Percentiles rank a stretch among this genome's conserved stretches.
Conservation (phyloP, 2,329 filamentous ascomycete species). For the Exophiala dermatitidis region DNA sequence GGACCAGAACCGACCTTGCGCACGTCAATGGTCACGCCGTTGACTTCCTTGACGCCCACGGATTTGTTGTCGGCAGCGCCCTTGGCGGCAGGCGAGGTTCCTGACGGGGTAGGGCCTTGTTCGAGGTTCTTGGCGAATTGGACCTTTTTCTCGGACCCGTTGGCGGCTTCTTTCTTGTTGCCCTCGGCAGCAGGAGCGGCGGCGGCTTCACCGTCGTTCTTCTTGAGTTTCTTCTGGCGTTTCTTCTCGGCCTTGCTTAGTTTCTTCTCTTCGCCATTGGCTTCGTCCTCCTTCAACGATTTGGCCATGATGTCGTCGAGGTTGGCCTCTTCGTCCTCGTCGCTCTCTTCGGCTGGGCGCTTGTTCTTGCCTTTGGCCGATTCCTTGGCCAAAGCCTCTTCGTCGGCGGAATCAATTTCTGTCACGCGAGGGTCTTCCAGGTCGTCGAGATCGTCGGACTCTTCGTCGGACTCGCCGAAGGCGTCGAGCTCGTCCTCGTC, state of each 20-base stretch:
- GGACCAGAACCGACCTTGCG: constrained; percentile 83
- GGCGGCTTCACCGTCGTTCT: constrained; percentile 86
- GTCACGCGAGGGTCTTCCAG: constrained; percentile 73
- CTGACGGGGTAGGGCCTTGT: constrained; percentile 79
- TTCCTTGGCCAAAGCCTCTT: constrained; percentile 47
- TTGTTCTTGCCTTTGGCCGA: constrained; percentile 75
- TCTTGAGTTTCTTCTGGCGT: constrained; percentile 97
- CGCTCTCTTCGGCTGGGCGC: constrained; percentile 66
- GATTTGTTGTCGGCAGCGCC: constrained; percentile 43
- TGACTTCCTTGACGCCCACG: constrained; percentile 67
- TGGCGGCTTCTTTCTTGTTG: constrained; percentile 51
- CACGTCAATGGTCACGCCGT: constrained; percentile 90
- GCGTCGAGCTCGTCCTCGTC: constrained; percentile 68
- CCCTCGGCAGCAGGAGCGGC: constrained; percentile 44
- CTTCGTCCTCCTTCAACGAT: constrained; percentile 48
- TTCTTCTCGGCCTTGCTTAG: constrained; percentile 95
- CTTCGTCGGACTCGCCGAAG: constrained; percentile 48
- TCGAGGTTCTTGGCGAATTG: constrained; percentile 99
- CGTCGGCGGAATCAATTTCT: constrained; percentile 74
- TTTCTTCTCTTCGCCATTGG: constrained; percentile 52
- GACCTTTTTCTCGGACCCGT: constrained; percentile 66
- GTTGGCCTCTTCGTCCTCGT: constrained; percentile 48
- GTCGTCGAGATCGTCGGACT: constrained; percentile 70
- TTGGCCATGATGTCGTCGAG: constrained; percentile 85
- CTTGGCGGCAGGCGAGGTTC: constrained; percentile 37